A percentile compares a stretch with the other conserved stretches of the same genome.
Evolutionary conservation across 192 early-diverging fungal genomes (phyloP).

Genomic region (Phlyctochytrium bullatum): DNA sequence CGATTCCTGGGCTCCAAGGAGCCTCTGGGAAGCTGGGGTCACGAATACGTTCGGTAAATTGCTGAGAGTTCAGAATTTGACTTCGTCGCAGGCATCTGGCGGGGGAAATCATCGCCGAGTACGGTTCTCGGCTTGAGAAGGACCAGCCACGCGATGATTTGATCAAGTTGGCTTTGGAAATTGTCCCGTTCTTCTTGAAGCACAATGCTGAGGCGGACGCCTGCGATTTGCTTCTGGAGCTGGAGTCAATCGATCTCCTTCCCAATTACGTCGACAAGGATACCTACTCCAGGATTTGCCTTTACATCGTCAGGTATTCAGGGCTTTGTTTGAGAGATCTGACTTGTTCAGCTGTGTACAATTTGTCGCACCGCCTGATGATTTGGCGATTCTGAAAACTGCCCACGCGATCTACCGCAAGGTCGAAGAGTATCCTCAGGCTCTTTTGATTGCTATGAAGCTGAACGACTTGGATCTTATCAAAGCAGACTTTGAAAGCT

Average conservation of each 20-base stretch:
- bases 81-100: slow-evolving; percentile 70
- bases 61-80: background rate
- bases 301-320: slow-evolving; percentile 84
- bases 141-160: slow-evolving; percentile 67
- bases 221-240: slow-evolving; percentile 89
- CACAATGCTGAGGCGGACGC: slow-evolving; percentile 99
- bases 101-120: slow-evolving; percentile 87
- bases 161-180: slow-evolving; percentile 70
- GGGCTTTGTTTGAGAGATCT: background rate
- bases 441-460: slow-evolving; percentile 81
- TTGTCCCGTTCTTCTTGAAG: slow-evolving; percentile 92
- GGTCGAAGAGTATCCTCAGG: slow-evolving; percentile 76
- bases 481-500: slow-evolving; percentile 80
- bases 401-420: slow-evolving; percentile 89
- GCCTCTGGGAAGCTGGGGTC: slow-evolving; percentile 90
- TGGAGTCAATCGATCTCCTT: slow-evolving; percentile 80
- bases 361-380: slow-evolving; percentile 87
- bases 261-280: slow-evolving; percentile 86
- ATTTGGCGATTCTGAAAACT: slow-evolving; percentile 76
- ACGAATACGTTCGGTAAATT: slow-evolving; percentile 92
- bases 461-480: slow-evolving; percentile 81
- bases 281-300: slow-evolving; percentile 89
- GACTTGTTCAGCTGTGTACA: slow-evolving; percentile 70
- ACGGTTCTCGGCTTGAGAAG: slow-evolving; percentile 59
- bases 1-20: slow-evolving; percentile 76